These are phyloP conservation scores for Bothriochloa decipiens DNA, from an alignment of 176 grass and related monocot species.

Conservation along the genomic window DNA sequence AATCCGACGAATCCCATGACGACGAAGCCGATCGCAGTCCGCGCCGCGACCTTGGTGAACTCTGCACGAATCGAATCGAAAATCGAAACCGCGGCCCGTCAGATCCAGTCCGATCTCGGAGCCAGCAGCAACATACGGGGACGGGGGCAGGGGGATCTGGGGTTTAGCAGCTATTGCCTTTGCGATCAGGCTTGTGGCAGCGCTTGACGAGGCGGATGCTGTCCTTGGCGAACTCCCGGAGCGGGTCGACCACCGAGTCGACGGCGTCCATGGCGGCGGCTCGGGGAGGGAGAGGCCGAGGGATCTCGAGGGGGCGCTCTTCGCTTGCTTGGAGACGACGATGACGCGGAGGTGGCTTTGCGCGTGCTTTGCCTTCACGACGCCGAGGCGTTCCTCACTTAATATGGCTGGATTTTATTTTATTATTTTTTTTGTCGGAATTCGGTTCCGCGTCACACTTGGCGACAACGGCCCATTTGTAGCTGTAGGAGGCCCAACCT, in stretches of 20 bases:
- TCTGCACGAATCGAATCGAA: slow-evolving; percentile 41
- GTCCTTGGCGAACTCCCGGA: slow-evolving; percentile 95
- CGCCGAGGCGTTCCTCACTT: neutral
- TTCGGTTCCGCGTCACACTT: neutral
- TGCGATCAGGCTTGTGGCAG: slow-evolving; percentile 99
- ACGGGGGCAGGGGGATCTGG: neutral
- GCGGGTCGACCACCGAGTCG: slow-evolving; percentile 89
- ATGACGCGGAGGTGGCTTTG: slow-evolving; percentile 5
- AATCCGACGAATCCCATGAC: slow-evolving; percentile 96
- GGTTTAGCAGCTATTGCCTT: slow-evolving; percentile 44
- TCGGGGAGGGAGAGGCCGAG: neutral
- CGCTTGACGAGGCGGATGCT: slow-evolving; percentile 98
- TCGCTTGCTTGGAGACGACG: slow-evolving; percentile 12
- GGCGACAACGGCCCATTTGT: neutral
- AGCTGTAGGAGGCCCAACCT: neutral
- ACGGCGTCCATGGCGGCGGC: slow-evolving; percentile 84
- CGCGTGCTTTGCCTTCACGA: slow-evolving; percentile 25
- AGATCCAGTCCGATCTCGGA: slow-evolving; percentile 37
- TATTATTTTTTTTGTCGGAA: neutral
- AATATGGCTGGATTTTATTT: neutral
- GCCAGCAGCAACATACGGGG: neutral
- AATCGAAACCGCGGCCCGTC: neutral
- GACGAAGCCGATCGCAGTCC: slow-evolving; percentile 89
- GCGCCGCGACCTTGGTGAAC: slow-evolving; percentile 79
- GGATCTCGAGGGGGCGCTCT: slow-evolving; percentile 23